Base-by-base conservation (phyloP, 805 yeast genomes). In the Starmerella ratchasimensis region DNA sequence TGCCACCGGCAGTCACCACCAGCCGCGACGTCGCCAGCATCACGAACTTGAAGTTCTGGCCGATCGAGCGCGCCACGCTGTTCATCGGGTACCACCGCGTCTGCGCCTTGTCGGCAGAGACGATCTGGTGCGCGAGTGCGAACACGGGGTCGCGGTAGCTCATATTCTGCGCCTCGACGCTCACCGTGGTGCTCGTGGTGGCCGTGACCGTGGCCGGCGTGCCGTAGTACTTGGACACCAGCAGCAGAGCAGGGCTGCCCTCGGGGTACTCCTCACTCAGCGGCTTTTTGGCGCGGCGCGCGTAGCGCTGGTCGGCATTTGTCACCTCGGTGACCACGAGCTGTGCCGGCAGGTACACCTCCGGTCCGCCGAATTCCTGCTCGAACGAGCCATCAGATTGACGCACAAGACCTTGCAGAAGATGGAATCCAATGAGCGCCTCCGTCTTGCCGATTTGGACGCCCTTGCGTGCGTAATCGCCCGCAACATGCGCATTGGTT, bases 191-290 rank as follows among this genome's bases (percentile, higher is more conserved):
- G 9, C 34, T 49, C 5, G 56, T 38, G 36, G 64, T 62, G 9
- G 57, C 55, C 3, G 63, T 54, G 28, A 67, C 63, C 43, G 66
- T 68, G 13, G 68, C 62, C 14, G 86, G 76, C 39, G 75, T 69
- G 38, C 98, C 97, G 55, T 82, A 90, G 2, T 86, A 93, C 57
- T 75, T 74, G 20, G 76, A 82, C 33, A 96, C 93, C 43, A 90
- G 63, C 54, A 81, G 81, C 7, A 88, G 71, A 20, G 76, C 86
- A 36, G 73, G 71, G 0, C 80, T 68, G 13, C 70, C 76, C 3
- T 68, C 37, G 15, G 96, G 96, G 58, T 69, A 90, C 56, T 88
- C 96, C 45, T 80, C 72, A 6, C 73, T 76, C 41, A 90, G 64
- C 5, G 95, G 83, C 26, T 72, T 53, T 2, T 96, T 82, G 1